These are phyloP conservation scores for Sugiyamaella japonica DNA, from an alignment of 1,139 yeast genomes.

Conservation along the genomic window DNA sequence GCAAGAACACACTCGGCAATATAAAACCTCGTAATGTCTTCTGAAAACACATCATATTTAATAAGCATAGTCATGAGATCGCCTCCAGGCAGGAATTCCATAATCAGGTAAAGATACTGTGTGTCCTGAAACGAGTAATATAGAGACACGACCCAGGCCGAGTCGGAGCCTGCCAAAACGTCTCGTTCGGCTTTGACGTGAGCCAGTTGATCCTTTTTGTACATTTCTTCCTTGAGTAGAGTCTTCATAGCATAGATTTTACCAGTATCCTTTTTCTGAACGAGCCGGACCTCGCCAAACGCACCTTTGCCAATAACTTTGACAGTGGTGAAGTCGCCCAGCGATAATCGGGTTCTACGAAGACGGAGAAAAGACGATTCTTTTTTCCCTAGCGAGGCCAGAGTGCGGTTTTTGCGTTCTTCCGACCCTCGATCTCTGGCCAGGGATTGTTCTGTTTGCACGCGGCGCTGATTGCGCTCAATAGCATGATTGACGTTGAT, in stretches of 20 bases:
- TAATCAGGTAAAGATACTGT: conserved; percentile 64
- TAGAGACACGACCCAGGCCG: conserved; percentile 75
- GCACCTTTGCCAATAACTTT: conserved; percentile 79
- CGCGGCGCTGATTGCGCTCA: conserved; percentile 66
- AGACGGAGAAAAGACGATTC: conserved; percentile 66
- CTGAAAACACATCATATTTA: conserved; percentile 71
- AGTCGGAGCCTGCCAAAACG: conserved; percentile 71
- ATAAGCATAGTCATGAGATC: conserved; percentile 78
- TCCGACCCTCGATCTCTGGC: conserved; percentile 61
- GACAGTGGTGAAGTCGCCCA: conserved; percentile 66
- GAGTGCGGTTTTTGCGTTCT: conserved; percentile 65
- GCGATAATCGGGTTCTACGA: conserved; percentile 60
- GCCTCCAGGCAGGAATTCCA: conserved; percentile 79
- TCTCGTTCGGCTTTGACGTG: conserved; percentile 78
- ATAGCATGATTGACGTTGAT: conserved; percentile 71
- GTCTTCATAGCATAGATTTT: conserved; percentile 79
- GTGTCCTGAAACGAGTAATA: conserved; percentile 73
- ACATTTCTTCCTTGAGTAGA: conserved; percentile 67
- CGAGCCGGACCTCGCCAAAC: conserved; percentile 72
- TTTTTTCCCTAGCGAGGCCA: conserved; percentile 63
- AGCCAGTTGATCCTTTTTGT: conserved; percentile 70
- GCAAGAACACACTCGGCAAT: conserved; percentile 83
- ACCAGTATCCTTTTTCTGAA: conserved; percentile 71
- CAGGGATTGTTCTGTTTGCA: conserved; percentile 60
- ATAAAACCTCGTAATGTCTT: conserved; percentile 70